A percentile compares a stretch with the other conserved stretches of the same genome.
Evolutionary conservation across 2,329 filamentous ascomycete genomes (phyloP).

Genomic region (Venturia effusa): DNA sequence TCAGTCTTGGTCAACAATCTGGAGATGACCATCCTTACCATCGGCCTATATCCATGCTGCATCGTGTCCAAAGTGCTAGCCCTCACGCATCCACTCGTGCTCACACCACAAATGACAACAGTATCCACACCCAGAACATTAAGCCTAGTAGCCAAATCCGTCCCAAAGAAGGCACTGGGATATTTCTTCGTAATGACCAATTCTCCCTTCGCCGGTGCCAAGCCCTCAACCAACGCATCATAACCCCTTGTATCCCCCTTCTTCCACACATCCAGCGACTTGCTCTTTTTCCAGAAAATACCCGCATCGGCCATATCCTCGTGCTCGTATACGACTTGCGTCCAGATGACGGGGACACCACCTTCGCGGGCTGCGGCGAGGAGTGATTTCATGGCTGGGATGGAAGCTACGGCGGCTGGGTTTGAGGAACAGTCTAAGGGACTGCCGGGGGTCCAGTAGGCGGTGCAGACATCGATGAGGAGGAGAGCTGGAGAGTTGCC

Average conservation of each 20-base stretch:
- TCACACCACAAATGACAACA: slow-evolving; percentile 37
- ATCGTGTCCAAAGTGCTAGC: slow-evolving; percentile 35
- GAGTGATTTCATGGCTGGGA: slow-evolving; percentile 29
- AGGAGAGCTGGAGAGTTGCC: slow-evolving; percentile 32
- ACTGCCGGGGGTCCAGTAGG: slow-evolving; percentile 34
- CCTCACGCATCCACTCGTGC: slow-evolving; percentile 37
- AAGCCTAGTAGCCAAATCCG: slow-evolving; percentile 31
- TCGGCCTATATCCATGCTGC: slow-evolving; percentile 33
- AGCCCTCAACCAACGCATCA: slow-evolving; percentile 27
- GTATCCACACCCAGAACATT: slow-evolving; percentile 31
- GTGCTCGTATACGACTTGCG: slow-evolving; percentile 29
- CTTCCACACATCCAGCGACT: slow-evolving; percentile 32
- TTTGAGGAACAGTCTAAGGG: slow-evolving; percentile 31
- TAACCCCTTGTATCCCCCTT: slow-evolving; percentile 29
- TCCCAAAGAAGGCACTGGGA: slow-evolving; percentile 36
- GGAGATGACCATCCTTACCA: slow-evolving; percentile 23
- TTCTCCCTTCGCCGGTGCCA: slow-evolving; percentile 26
- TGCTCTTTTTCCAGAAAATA: slow-evolving; percentile 33
- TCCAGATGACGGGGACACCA: slow-evolving; percentile 33
- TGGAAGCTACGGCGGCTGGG: slow-evolving; percentile 24
- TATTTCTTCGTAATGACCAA: slow-evolving; percentile 33
- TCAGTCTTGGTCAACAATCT: too few relatives aligned
- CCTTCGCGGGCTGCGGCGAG: slow-evolving; percentile 30
- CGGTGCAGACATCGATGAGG: slow-evolving; percentile 37
- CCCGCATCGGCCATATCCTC: slow-evolving; percentile 35